phyloP scores from a whole-genome alignment of 441 rosid genomes.

The Jatropha podagrica region DNA sequence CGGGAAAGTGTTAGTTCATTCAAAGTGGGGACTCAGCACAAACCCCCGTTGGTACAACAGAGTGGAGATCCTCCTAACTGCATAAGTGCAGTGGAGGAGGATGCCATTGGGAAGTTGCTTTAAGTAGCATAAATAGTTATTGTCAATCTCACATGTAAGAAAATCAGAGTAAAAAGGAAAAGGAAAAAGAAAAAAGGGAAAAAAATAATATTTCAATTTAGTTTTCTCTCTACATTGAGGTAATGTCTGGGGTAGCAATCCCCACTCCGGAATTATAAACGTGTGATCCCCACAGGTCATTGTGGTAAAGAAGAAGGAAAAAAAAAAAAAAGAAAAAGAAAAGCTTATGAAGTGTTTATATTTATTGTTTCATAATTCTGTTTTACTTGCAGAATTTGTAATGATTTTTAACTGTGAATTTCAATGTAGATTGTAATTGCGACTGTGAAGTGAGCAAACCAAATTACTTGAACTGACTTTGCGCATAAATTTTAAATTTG shows the following conservation, averaged over 20 bases:
- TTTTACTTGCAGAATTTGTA: background rate
- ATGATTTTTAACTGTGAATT: conserved; percentile 4
- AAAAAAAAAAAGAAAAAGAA: background rate
- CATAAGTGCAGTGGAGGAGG: conserved; percentile 55
- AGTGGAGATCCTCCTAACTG: conserved; percentile 47
- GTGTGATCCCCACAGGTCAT: conserved; percentile 38
- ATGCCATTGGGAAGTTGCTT: conserved; percentile 37
- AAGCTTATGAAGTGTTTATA: conserved; percentile 13
- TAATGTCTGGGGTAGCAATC: conserved; percentile 39
- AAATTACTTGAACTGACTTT: background rate
- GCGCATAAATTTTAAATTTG: too few species aligned
- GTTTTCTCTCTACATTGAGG: conserved; percentile 28
- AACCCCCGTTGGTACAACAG: conserved; percentile 20
- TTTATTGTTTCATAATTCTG: background rate
- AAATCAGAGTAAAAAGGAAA: conserved; percentile 20
- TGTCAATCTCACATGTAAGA: conserved; percentile 32
- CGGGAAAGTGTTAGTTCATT: conserved; percentile 72
- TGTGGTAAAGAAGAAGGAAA: conserved; percentile 20
- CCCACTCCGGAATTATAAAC: conserved; percentile 57
- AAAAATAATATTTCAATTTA: conserved; percentile 13
- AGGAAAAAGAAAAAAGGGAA: conserved; percentile 1
- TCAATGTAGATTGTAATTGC: background rate
- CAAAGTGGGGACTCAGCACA: conserved; percentile 89
- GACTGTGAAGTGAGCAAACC: background rate
- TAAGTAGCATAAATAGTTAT: conserved; percentile 30